Evolutionary conservation across 176 grass and related monocot genomes (phyloP).

Genomic region (Zoysia japonica): DNA sequence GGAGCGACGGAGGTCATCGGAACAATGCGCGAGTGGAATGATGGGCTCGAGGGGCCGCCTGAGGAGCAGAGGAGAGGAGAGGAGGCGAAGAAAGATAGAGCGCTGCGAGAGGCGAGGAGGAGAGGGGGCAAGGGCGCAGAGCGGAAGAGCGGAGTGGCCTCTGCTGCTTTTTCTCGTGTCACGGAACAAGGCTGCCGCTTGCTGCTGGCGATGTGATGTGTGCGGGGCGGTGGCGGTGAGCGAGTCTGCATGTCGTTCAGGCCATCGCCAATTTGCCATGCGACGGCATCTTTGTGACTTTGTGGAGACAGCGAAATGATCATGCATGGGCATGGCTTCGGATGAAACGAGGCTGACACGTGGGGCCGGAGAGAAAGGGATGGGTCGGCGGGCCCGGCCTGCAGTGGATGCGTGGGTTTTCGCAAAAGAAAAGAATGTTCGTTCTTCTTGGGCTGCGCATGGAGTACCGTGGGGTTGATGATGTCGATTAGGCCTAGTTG

Average conservation of each 20-base stretch:
- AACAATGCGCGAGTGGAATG: neutral
- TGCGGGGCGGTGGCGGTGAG: neutral
- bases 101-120: neutral
- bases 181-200: neutral
- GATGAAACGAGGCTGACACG: conserved; percentile 30
- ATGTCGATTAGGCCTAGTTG: conserved; percentile 2
- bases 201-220: conserved; percentile 18
- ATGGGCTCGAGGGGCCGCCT: conserved; percentile 38
- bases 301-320: conserved; percentile 33
- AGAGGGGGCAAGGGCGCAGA: conserved; percentile 2
- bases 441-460: neutral
- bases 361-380: neutral
- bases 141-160: conserved; percentile 14
- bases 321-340: neutral
- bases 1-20: conserved; percentile 14
- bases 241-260: conserved; percentile 16
- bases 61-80: neutral
- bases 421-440: neutral
- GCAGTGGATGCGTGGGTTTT: neutral
- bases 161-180: conserved; percentile 52
- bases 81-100: conserved; percentile 30
- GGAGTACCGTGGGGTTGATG: neutral
- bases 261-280: conserved; percentile 14
- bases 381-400: neutral
- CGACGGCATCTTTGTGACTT: conserved; percentile 24